Conservation (phyloP, 1,284 basidiomycete species). For the Vanrija pseudolonga region DNA sequence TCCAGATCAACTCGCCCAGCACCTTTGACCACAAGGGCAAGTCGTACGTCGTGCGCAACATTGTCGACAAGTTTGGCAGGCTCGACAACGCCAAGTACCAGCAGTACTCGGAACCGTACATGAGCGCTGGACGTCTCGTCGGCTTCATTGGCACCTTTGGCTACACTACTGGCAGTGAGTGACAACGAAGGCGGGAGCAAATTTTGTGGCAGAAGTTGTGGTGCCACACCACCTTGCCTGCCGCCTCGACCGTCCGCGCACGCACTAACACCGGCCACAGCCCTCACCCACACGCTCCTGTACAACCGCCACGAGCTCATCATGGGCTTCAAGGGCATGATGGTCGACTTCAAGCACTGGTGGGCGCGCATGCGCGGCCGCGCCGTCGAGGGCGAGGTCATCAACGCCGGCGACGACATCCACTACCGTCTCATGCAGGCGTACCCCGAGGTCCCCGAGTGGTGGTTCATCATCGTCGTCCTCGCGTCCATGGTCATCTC, state of each 20-base stretch:
- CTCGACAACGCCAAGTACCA: constrained; percentile 12
- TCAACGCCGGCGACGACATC: not conserved
- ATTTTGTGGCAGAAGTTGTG: too few species aligned
- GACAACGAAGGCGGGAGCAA: too few species aligned
- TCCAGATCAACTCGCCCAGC: constrained; percentile 64
- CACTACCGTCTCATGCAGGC: not conserved
- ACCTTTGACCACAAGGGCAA: constrained; percentile 16
- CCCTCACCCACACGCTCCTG: not conserved
- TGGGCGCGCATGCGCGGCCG: too few species aligned
- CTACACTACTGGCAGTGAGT: constrained; percentile 14
- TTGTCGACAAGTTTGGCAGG: constrained; percentile 9
- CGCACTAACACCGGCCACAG: not conserved
- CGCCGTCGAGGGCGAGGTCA: too few species aligned
- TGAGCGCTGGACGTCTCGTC: constrained; percentile 6
- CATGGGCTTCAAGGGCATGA: not conserved
- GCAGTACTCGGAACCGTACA: constrained; percentile 14
- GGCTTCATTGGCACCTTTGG: constrained; percentile 8
- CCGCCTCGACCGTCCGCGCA: not conserved
- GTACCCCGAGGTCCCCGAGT: not conserved
- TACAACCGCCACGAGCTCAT: not conserved
- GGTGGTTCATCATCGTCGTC: not conserved
- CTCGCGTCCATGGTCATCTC: not conserved
- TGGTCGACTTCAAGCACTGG: not conserved
- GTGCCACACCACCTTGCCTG: too few species aligned
- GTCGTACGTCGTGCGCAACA: constrained; percentile 5